Evolutionary conservation across 306 rosid species (phyloP).

Genomic region (Rosa rugosa): DNA sequence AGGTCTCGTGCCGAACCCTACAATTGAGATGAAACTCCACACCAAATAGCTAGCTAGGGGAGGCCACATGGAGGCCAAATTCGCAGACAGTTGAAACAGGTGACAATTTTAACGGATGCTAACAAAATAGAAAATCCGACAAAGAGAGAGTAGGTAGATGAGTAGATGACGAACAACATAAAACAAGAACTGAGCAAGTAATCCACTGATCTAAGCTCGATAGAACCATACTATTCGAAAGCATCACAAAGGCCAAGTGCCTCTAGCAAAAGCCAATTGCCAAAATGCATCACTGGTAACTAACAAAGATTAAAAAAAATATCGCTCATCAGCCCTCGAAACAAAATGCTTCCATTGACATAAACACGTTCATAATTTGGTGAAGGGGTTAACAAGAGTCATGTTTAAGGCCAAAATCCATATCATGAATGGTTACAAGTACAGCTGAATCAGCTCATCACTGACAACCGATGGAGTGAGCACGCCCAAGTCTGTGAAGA

Average conservation of each 20-base stretch:
- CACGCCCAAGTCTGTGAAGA: conserved; percentile 92
- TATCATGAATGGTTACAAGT: conserved; percentile 47
- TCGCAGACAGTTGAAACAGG: too few relatives aligned
- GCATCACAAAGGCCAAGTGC: not conserved
- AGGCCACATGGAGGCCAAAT: too few relatives aligned
- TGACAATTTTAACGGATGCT: not conserved
- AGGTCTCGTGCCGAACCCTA: too few relatives aligned
- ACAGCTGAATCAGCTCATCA: conserved; percentile 96
- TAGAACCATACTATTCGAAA: not conserved
- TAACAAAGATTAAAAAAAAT: not conserved
- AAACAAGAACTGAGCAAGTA: not conserved
- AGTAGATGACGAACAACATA: not conserved
- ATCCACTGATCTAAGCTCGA: not conserved
- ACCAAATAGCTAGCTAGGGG: too few relatives aligned
- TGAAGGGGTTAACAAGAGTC: not conserved
- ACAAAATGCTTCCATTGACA: not conserved
- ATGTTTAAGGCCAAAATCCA: conserved; percentile 4
- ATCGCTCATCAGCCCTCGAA: not conserved
- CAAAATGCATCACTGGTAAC: not conserved
- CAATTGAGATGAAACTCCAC: too few relatives aligned
- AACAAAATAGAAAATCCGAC: not conserved
- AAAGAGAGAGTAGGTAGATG: not conserved
- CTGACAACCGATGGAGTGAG: conserved; percentile 95
- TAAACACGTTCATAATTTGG: not conserved
- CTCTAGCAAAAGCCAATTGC: too few relatives aligned